Conservation (phyloP, 768 basidiomycete species). For the Termitomyces sp. region DNA sequence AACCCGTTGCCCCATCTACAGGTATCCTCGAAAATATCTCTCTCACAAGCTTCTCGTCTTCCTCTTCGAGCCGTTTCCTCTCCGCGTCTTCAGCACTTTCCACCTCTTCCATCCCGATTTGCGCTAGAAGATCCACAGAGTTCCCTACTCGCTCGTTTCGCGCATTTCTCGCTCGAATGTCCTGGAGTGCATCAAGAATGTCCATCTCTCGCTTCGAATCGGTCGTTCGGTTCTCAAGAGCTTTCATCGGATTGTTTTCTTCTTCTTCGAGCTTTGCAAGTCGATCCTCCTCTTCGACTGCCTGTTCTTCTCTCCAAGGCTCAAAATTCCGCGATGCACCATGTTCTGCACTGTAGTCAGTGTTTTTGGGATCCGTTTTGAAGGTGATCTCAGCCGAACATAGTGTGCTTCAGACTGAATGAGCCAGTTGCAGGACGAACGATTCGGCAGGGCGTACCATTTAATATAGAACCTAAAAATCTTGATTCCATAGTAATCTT, state of each 20-base stretch:
- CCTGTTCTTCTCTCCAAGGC: conserved; percentile 87
- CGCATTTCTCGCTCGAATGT: conserved; percentile 83
- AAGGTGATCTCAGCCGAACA: conserved; percentile 99
- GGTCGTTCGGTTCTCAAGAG: conserved; percentile 85
- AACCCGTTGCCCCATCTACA: conserved; percentile 21
- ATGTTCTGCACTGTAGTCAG: conserved; percentile 90
- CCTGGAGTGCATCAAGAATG: conserved; percentile 92
- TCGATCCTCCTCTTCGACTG: conserved; percentile 78
- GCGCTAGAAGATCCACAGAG: conserved; percentile 62
- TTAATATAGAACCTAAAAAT: conserved; percentile 93
- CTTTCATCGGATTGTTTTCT: conserved; percentile 97
- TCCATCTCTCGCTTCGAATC: conserved; percentile 99
- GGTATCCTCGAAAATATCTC: conserved; percentile 81
- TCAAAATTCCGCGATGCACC: conserved; percentile 98
- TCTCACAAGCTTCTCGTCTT: conserved; percentile 88
- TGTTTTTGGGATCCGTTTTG: conserved; percentile 99
- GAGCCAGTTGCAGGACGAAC: conserved; percentile 8
- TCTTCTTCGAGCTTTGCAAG: conserved; percentile 86
- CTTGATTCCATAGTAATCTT: conserved; percentile 98
- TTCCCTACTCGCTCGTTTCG: conserved; percentile 86
- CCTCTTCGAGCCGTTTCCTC: conserved; percentile 72
- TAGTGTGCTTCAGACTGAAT: conserved; percentile 58
- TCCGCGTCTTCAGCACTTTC: conserved; percentile 77
- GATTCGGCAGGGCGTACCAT: conserved; percentile 50
- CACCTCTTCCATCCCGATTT: conserved; percentile 62